phyloP scores from a whole-genome alignment of 495 filamentous ascomycete species.

The Neurospora sp. region DNA sequence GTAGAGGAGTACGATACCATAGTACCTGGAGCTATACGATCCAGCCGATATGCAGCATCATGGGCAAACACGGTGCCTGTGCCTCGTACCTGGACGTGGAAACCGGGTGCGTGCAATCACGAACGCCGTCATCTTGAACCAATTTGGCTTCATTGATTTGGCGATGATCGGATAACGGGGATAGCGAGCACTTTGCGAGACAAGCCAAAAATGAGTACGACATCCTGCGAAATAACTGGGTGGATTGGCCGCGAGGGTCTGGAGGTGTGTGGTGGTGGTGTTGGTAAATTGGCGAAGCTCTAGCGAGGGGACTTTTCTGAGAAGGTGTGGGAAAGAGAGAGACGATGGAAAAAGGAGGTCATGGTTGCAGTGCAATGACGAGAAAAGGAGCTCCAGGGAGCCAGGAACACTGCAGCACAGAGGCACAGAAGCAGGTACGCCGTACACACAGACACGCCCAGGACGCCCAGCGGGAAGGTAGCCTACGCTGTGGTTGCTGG shows the following conservation, averaged over 20 bases:
- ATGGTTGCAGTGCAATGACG: background rate
- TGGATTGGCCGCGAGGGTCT: background rate
- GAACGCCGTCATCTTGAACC: background rate
- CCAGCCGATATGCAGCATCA: background rate
- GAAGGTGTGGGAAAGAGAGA: background rate
- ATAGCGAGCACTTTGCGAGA: background rate
- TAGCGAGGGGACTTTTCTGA: background rate
- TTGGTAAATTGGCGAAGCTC: slow-evolving; percentile 2
- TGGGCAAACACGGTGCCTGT: background rate
- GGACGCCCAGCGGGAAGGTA: background rate
- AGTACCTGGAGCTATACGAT: background rate
- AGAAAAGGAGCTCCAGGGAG: background rate
- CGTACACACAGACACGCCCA: background rate
- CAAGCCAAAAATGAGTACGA: background rate
- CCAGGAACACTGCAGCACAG: background rate
- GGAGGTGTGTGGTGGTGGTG: background rate
- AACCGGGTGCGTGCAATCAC: background rate
- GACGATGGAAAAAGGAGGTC: background rate
- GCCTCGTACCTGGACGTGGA: background rate
- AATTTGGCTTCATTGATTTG: background rate
- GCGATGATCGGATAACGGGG: background rate
- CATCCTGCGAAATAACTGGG: background rate
- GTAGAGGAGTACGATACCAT: background rate
- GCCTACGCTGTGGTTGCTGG: background rate
- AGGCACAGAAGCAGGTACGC: background rate